Conservation (phyloP, 2,329 filamentous ascomycete species). For the Pyricularia sp. region DNA sequence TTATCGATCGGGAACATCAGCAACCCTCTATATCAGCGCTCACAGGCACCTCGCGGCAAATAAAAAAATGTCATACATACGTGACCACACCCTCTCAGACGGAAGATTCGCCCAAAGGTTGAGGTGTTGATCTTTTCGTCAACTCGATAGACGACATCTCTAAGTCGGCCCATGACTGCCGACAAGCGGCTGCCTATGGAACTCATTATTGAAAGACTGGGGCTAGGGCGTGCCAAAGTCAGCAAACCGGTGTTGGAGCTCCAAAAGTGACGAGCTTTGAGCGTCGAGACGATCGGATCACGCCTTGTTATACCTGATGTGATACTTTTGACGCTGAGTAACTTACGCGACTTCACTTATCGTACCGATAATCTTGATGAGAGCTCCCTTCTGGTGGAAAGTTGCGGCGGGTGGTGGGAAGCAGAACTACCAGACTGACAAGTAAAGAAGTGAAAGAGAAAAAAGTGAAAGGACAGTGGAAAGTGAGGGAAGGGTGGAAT, state of each 20-base stretch:
- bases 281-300: background rate
- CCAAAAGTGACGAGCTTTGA: background rate
- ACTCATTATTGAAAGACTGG: background rate
- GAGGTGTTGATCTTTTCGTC: constrained; percentile 23
- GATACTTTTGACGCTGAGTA: background rate
- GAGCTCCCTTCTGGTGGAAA: background rate
- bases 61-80: constrained; percentile 29
- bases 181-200: background rate
- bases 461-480: background rate
- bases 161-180: background rate
- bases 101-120: constrained; percentile 51
- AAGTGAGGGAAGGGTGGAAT: background rate
- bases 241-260: background rate
- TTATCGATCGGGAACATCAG: background rate
- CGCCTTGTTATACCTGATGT: background rate
- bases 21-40: background rate
- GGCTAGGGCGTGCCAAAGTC: background rate
- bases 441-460: background rate
- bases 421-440: background rate
- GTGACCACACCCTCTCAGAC: constrained; percentile 58
- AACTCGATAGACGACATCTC: background rate
- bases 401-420: background rate
- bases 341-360: background rate
- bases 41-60: too few species aligned
- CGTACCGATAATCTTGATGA: background rate